Evolutionary conservation across 306 rosid species (phyloP).

Genomic region (Hippophae gyantsensis): DNA sequence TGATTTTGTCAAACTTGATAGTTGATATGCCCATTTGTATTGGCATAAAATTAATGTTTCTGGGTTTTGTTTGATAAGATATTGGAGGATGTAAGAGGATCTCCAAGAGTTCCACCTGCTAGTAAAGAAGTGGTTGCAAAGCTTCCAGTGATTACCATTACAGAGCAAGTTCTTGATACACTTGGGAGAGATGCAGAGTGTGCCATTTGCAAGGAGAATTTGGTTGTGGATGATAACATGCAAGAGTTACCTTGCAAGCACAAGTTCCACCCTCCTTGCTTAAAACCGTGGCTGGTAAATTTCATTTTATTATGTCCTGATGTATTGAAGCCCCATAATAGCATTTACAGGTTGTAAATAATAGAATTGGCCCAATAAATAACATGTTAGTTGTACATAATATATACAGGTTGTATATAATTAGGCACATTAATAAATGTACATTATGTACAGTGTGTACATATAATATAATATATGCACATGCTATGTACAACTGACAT

Average conservation of each 20-base stretch:
- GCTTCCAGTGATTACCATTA: conserved; percentile 66
- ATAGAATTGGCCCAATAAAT: too few relatives aligned
- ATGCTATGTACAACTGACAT: too few relatives aligned
- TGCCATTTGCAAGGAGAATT: conserved; percentile 81
- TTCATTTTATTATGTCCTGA: not conserved
- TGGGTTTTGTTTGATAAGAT: conserved; percentile 17
- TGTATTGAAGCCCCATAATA: not conserved
- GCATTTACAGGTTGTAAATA: too few relatives aligned
- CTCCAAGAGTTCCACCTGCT: conserved; percentile 84
- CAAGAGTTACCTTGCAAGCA: conserved; percentile 98
- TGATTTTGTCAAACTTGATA: not conserved
- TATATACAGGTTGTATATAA: too few relatives aligned
- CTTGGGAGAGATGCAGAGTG: conserved; percentile 74
- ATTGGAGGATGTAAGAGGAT: conserved; percentile 33
- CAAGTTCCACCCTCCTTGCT: conserved; percentile 86
- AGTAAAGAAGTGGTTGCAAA: conserved; percentile 86
- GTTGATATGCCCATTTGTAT: not conserved
- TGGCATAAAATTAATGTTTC: not conserved
- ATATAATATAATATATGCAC: too few relatives aligned
- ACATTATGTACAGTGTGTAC: too few relatives aligned
- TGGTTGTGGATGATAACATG: conserved; percentile 68
- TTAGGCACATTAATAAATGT: too few relatives aligned
- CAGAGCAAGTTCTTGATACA: conserved; percentile 54
- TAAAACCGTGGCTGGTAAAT: conserved; percentile 95
- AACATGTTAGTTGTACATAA: too few relatives aligned